Percentiles rank a stretch among this genome's conserved stretches.
These are phyloP conservation scores for Metschnikowia kofuensis DNA, from an alignment of 805 yeast genomes.

Conservation along the genomic window DNA sequence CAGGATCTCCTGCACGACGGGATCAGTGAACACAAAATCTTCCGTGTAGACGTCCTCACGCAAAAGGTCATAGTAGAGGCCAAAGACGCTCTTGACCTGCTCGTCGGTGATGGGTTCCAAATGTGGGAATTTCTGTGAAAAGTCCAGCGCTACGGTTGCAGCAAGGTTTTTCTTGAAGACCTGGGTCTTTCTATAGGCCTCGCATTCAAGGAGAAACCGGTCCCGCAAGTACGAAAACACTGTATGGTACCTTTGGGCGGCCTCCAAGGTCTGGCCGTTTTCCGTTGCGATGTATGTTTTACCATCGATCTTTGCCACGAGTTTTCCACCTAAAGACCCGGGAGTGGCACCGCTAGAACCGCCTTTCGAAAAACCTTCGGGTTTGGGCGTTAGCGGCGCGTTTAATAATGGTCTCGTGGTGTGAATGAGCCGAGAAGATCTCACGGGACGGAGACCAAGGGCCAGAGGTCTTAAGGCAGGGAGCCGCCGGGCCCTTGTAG, in stretches of 20 bases:
- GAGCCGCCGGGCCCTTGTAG: neutral
- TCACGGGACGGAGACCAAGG: neutral
- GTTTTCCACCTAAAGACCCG: neutral
- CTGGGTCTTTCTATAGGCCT: neutral
- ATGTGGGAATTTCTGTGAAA: conserved; percentile 20
- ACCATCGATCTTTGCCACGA: neutral
- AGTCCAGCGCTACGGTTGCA: conserved; percentile 14
- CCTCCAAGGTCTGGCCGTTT: conserved; percentile 14
- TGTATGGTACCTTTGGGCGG: conserved; percentile 15
- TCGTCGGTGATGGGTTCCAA: conserved; percentile 21
- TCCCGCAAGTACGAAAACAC: conserved; percentile 23
- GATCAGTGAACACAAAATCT: conserved; percentile 27
- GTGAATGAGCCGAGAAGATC: neutral
- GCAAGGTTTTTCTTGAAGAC: conserved; percentile 1
- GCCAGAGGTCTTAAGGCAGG: neutral
- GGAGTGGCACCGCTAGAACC: neutral
- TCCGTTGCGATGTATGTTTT: neutral
- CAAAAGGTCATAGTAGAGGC: conserved; percentile 29
- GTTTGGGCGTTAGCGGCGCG: neutral
- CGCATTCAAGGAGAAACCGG: conserved; percentile 26
- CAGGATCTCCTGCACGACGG: conserved; percentile 21
- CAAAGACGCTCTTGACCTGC: conserved; percentile 27
- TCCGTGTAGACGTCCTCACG: conserved; percentile 25
- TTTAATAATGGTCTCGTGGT: neutral
- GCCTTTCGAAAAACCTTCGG: neutral